These are phyloP conservation scores for Cyclotella baltica DNA, from an alignment of 108 stramenopile species.

Conservation along the genomic window DNA sequence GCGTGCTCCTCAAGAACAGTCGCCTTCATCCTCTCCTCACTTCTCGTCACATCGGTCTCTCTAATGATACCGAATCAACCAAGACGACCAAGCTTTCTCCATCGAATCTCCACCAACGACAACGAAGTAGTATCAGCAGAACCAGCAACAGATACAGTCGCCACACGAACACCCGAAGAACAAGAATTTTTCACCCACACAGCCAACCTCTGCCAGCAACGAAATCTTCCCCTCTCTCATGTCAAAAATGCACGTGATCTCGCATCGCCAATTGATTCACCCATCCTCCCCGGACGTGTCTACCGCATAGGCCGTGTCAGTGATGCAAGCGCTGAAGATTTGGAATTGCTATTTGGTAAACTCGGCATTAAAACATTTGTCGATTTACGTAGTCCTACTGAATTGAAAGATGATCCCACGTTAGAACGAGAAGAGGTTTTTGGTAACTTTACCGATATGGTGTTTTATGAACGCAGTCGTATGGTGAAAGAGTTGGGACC, in stretches of 20 bases:
- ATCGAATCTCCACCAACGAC: background rate
- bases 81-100: background rate
- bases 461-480: slow-evolving; percentile 70
- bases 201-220: slow-evolving; percentile 65
- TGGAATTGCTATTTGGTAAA: slow-evolving; percentile 64
- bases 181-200: slow-evolving; percentile 58
- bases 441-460: slow-evolving; percentile 74
- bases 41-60: background rate
- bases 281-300: slow-evolving; percentile 72
- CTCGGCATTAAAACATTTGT: slow-evolving; percentile 81
- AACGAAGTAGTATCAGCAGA: background rate
- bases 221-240: slow-evolving; percentile 76
- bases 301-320: slow-evolving; percentile 87
- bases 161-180: slow-evolving; percentile 43
- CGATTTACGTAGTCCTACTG: slow-evolving; percentile 87
- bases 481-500: slow-evolving; percentile 67
- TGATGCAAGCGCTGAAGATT: slow-evolving; percentile 84
- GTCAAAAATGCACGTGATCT: slow-evolving; percentile 95
- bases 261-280: slow-evolving; percentile 68
- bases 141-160: background rate
- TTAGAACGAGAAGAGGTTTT: slow-evolving; percentile 77
- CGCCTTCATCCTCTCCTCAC: background rate
- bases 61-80: background rate
- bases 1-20: background rate
- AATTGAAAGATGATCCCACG: slow-evolving; percentile 82